phyloP scores from a whole-genome alignment of 805 yeast genomes.

The Candida chauliodis region DNA sequence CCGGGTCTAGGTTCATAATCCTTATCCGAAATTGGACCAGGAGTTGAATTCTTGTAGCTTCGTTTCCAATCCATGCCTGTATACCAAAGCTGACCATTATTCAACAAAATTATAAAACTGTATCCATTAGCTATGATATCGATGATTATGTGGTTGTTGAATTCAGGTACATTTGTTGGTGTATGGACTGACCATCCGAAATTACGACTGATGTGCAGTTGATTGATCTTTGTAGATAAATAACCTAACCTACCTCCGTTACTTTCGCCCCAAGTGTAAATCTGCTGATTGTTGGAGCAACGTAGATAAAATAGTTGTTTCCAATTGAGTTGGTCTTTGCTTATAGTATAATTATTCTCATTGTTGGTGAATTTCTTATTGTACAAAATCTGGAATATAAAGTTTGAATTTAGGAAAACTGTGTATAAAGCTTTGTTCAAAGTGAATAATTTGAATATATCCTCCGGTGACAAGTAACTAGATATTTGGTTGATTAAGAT shows the following conservation, averaged over 20 bases:
- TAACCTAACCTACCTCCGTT: slow-evolving; percentile 47
- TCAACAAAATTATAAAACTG: slow-evolving; percentile 55
- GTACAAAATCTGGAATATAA: slow-evolving; percentile 26
- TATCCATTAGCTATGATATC: slow-evolving; percentile 65
- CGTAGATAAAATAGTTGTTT: slow-evolving; percentile 43
- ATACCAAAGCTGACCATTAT: slow-evolving; percentile 51
- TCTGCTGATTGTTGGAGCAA: slow-evolving; percentile 24
- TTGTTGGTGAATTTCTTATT: slow-evolving; percentile 40
- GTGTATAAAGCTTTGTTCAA: slow-evolving; percentile 36
- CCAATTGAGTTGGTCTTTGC: slow-evolving; percentile 45
- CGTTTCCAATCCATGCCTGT: slow-evolving; percentile 42
- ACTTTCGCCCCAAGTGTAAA: slow-evolving; percentile 52
- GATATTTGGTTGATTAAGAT: slow-evolving; percentile 34
- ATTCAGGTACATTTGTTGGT: slow-evolving; percentile 36
- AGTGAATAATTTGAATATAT: slow-evolving; percentile 37
- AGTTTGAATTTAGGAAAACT: slow-evolving; percentile 28
- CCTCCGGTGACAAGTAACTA: slow-evolving; percentile 29
- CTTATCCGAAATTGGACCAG: slow-evolving; percentile 24
- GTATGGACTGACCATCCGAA: slow-evolving; percentile 27
- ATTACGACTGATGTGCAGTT: slow-evolving; percentile 14
- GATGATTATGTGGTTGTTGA: slow-evolving; percentile 31
- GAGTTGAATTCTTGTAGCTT: slow-evolving; percentile 13
- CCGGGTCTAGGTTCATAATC: slow-evolving; percentile 19
- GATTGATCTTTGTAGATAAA: slow-evolving; percentile 22
- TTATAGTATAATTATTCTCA: slow-evolving; percentile 40